Conservation (phyloP, 2,329 filamentous ascomycete species). For the Sporothrix pseudoabietina region DNA sequence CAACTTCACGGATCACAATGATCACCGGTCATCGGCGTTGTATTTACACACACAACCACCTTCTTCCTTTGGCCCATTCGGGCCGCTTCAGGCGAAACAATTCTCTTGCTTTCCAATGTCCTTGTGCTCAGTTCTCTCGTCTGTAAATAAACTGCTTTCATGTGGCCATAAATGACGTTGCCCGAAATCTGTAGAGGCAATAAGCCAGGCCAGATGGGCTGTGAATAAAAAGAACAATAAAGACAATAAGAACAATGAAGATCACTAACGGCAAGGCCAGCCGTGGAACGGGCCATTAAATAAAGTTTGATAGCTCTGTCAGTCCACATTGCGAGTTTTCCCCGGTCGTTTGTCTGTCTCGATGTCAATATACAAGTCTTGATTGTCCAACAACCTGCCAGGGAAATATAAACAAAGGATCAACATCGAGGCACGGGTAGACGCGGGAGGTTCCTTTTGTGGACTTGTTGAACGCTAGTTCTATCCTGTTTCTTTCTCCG, state of each 20-base stretch:
- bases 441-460: slow-evolving; percentile 14
- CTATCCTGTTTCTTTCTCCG: neutral
- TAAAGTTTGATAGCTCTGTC: neutral
- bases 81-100: neutral
- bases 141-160: neutral
- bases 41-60: neutral
- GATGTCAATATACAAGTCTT: neutral
- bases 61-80: slow-evolving; percentile 2
- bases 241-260: neutral
- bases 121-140: neutral
- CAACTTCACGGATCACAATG: neutral
- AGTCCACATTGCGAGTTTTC: neutral
- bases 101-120: neutral
- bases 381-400: slow-evolving; percentile 9
- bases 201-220: neutral
- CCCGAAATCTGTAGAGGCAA: neutral
- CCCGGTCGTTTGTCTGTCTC: neutral
- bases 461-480: neutral
- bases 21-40: neutral
- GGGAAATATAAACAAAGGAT: slow-evolving; percentile 3
- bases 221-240: neutral
- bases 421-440: slow-evolving; percentile 1
- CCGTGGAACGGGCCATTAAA: neutral
- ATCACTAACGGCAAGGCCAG: neutral
- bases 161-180: slow-evolving; percentile 2